These are phyloP conservation scores for Xylariaceae sp. DNA, from an alignment of 2,329 filamentous ascomycete genomes.

Conservation along the genomic window DNA sequence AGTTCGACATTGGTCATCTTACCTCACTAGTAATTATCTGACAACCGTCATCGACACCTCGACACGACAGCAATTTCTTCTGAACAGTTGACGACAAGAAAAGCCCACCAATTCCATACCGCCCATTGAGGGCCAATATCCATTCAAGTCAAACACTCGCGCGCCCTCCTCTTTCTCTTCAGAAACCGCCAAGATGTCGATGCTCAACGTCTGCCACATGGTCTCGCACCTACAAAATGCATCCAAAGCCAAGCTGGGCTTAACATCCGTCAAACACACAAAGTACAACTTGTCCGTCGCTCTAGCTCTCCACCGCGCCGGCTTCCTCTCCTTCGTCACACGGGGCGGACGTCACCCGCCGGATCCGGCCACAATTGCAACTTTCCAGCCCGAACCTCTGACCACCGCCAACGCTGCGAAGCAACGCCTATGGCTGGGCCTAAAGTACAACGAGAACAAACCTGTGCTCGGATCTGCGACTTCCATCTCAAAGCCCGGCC, in stretches of 20 bases:
- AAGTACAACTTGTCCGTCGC: slow-evolving; percentile 75
- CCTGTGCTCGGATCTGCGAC: slow-evolving; percentile 69
- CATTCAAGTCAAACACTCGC: no score
- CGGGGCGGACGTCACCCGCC: slow-evolving; percentile 60
- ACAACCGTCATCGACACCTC: no score
- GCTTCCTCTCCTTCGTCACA: slow-evolving; percentile 76
- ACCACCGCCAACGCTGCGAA: slow-evolving; percentile 68
- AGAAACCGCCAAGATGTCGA: slow-evolving; percentile 51
- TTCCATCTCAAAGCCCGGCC: slow-evolving; percentile 69
- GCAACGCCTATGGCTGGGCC: slow-evolving; percentile 77
- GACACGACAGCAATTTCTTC: no score
- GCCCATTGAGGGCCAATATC: background rate
- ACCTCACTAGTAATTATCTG: no score
- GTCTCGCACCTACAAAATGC: slow-evolving; percentile 92
- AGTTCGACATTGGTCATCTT: no score
- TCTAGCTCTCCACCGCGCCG: slow-evolving; percentile 75
- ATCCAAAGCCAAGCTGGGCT: slow-evolving; percentile 73
- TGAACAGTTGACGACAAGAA: no score
- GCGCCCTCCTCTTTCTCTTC: background rate
- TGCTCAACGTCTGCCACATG: slow-evolving; percentile 72
- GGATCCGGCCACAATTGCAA: slow-evolving; percentile 41
- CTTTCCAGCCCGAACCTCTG: slow-evolving; percentile 51
- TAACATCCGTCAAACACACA: slow-evolving; percentile 77
- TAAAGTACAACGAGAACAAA: slow-evolving; percentile 84
- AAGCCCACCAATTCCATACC: background rate